A percentile compares a stretch with the other conserved stretches of the same genome.
These are phyloP conservation scores for Vitis cinerea DNA, from an alignment of 164 flowering plant species.

Conservation along the genomic window DNA sequence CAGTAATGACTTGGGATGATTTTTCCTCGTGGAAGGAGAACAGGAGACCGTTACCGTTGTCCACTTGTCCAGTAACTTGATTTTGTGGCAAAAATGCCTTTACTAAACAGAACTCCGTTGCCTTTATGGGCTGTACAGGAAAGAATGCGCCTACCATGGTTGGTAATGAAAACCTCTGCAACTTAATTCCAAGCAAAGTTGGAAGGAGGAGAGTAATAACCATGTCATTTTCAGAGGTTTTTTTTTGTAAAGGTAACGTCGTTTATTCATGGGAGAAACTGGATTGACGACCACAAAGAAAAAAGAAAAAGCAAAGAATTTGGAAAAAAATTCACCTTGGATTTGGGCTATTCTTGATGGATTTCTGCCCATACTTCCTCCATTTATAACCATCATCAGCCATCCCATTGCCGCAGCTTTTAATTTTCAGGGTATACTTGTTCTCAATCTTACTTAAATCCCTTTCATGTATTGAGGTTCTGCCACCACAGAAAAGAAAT, in stretches of 20 bases:
- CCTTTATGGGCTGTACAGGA: no score
- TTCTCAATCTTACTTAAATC: constrained; percentile 50
- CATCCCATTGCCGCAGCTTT: constrained; percentile 54
- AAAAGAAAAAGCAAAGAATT: not conserved
- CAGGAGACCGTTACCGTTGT: no score
- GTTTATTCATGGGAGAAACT: no score
- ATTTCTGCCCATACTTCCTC: constrained; percentile 96
- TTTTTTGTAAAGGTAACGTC: no score
- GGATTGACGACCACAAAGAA: not conserved
- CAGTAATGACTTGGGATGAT: not conserved
- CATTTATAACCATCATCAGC: constrained; percentile 93
- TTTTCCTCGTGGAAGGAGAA: not conserved
- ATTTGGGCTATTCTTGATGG: constrained; percentile 84
- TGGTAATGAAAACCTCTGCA: no score
- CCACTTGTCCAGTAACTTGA: no score
- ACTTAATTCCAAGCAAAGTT: no score
- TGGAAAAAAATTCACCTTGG: constrained; percentile 52
- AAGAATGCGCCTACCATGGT: no score
- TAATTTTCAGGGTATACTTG: constrained; percentile 74
- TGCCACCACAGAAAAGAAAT: constrained; percentile 13
- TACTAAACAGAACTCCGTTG: no score
- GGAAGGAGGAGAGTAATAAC: no score
- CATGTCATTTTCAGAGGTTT: no score
- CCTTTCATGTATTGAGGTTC: constrained; percentile 44
- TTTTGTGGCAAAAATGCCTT: no score